Evolutionary conservation across 306 rosid genomes (phyloP).

Genomic region (Rosa chinensis): DNA sequence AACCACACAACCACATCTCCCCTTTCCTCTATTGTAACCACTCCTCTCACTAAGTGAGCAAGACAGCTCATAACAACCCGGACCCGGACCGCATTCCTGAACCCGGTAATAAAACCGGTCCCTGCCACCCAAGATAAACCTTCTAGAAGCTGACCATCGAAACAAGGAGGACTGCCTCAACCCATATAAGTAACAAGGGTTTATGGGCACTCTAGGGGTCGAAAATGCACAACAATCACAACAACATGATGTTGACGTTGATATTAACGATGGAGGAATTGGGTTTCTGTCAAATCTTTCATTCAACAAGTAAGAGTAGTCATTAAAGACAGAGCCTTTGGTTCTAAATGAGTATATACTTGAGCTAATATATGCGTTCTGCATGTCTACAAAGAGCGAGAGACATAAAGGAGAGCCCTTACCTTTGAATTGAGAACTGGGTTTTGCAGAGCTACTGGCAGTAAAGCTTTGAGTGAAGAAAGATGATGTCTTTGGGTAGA

Average conservation of each 20-base stretch:
- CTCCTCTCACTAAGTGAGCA: constrained; percentile 41
- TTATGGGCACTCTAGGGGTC: constrained; percentile 39
- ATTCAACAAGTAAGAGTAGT: constrained; percentile 48
- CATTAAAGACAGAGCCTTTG: constrained; percentile 52
- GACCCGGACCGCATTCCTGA: constrained; percentile 39
- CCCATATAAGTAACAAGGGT: constrained; percentile 53
- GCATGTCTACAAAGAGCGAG: constrained; percentile 36
- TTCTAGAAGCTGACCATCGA: constrained; percentile 68
- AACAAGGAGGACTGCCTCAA: constrained; percentile 79
- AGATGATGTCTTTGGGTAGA: constrained; percentile 9
- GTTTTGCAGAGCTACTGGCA: constrained; percentile 10
- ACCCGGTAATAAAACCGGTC: constrained; percentile 41
- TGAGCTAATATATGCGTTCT: constrained; percentile 57
- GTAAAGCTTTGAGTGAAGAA: constrained; percentile 31
- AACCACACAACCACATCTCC: constrained; percentile 31
- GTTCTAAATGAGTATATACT: constrained; percentile 51
- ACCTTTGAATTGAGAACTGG: constrained; percentile 39
- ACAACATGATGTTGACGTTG: constrained; percentile 39
- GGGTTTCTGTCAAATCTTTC: constrained; percentile 60
- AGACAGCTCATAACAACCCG: constrained; percentile 41
- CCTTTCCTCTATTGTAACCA: constrained; percentile 36
- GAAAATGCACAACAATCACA: constrained; percentile 49
- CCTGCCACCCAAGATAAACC: constrained; percentile 54
- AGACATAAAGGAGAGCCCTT: constrained; percentile 7
- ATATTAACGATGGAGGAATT: constrained; percentile 27